phyloP scores from a whole-genome alignment of 2,329 filamentous ascomycete genomes.

The Ceratocystis alfenasii region DNA sequence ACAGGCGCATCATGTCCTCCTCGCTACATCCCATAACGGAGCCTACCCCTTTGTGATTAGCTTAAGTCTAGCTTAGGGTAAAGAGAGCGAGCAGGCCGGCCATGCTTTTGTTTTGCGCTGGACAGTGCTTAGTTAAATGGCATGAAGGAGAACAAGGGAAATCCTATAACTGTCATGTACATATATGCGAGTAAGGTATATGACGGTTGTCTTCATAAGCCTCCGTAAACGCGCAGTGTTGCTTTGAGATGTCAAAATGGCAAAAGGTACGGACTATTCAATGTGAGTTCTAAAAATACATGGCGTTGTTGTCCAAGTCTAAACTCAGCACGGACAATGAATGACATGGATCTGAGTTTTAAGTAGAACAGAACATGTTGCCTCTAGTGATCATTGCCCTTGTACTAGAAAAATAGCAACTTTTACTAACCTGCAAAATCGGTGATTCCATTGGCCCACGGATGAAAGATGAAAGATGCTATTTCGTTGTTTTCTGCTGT shows the following conservation, averaged over 20 bases:
- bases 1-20: neutral
- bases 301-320: neutral
- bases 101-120: neutral
- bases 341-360: neutral
- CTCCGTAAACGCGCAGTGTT: neutral
- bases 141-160: neutral
- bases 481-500: too few species aligned
- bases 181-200: too few species aligned
- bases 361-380: neutral
- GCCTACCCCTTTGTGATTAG: neutral
- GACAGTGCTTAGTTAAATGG: neutral
- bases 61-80: neutral
- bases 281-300: neutral
- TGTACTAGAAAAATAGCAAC: neutral
- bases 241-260: neutral
- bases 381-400: neutral
- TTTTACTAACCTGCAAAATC: neutral
- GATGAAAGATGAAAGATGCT: neutral
- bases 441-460: neutral
- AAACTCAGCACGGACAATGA: neutral
- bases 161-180: neutral
- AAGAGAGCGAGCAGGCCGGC: neutral
- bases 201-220: neutral
- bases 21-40: neutral
- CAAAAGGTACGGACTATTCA: neutral